Evolutionary conservation across 2,329 filamentous ascomycete species (phyloP).

Genomic region (Exophiala alcalophila): DNA sequence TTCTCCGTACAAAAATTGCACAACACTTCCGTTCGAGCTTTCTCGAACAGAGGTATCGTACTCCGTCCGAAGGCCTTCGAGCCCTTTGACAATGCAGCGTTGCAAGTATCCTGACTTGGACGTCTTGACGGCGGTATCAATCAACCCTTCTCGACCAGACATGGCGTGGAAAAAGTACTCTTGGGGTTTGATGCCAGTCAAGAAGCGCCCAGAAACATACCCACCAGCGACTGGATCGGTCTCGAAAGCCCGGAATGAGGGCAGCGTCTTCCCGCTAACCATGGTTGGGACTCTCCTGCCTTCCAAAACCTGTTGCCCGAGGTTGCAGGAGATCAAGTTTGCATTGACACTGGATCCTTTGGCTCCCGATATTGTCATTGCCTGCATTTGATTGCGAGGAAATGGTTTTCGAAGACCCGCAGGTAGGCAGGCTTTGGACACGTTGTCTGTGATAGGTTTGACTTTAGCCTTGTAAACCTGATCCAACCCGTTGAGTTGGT

Average conservation of each 20-base stretch:
- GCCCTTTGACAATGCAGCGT: constrained; percentile 95
- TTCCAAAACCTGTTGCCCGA: constrained; percentile 95
- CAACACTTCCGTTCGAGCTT: constrained; percentile 77
- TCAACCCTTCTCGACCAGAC: constrained; percentile 96
- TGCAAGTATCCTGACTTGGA: constrained; percentile 95
- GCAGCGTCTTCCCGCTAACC: constrained; percentile 95
- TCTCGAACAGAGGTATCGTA: constrained; percentile 95
- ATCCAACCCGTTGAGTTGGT: constrained; percentile 88
- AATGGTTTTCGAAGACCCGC: constrained; percentile 83
- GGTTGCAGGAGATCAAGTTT: constrained; percentile 94
- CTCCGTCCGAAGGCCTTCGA: constrained; percentile 88
- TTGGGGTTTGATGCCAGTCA: constrained; percentile 94
- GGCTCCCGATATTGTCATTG: constrained; percentile 94
- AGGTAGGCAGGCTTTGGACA: constrained; percentile 78
- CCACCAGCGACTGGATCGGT: constrained; percentile 85
- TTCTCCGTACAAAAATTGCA: constrained; percentile 96
- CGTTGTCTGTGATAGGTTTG: constrained; percentile 67
- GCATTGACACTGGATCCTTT: constrained; percentile 93
- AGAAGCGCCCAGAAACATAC: constrained; percentile 92
- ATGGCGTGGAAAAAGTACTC: constrained; percentile 99
- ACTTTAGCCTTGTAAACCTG: constrained; percentile 73
- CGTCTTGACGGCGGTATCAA: constrained; percentile 98
- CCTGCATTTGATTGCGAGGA: constrained; percentile 97
- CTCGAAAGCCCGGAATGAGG: constrained; percentile 90
- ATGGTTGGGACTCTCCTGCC: constrained; percentile 91